phyloP scores from a whole-genome alignment of 2,329 filamentous ascomycete genomes.

The Ceratocystis cubensis region DNA sequence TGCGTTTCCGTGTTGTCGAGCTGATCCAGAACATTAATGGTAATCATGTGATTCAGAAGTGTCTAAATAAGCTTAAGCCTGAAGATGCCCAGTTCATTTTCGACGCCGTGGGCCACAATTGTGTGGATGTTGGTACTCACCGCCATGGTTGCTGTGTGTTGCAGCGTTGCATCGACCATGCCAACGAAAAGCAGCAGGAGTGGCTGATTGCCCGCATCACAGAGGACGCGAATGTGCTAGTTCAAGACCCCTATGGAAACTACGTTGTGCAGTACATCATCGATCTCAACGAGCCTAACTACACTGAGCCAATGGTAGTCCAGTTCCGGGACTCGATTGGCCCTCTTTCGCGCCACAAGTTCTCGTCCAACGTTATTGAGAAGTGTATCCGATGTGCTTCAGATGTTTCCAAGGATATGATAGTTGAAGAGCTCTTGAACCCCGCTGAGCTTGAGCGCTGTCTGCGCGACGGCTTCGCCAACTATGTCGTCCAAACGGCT shows the following conservation, averaged over 20 bases:
- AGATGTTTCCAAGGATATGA: slow-evolving; percentile 58
- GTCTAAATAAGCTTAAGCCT: slow-evolving; percentile 80
- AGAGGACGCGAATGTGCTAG: slow-evolving; percentile 70
- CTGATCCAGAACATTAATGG: slow-evolving; percentile 96
- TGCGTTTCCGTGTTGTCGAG: slow-evolving; percentile 74
- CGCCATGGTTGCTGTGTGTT: slow-evolving; percentile 96
- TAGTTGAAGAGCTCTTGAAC: slow-evolving; percentile 69
- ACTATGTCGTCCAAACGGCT: slow-evolving; percentile 96
- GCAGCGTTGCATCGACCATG: slow-evolving; percentile 96
- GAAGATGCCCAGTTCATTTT: slow-evolving; percentile 92
- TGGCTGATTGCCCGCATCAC: slow-evolving; percentile 82
- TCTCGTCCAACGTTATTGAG: slow-evolving; percentile 98
- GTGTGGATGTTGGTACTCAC: slow-evolving; percentile 85
- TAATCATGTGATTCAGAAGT: slow-evolving; percentile 99
- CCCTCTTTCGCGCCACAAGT: slow-evolving; percentile 82
- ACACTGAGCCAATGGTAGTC: slow-evolving; percentile 77
- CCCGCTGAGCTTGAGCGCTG: slow-evolving; percentile 73
- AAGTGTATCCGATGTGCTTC: slow-evolving; percentile 83
- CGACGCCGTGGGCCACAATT: slow-evolving; percentile 76
- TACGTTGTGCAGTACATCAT: slow-evolving; percentile 99
- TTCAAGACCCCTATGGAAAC: slow-evolving; percentile 96
- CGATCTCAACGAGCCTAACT: slow-evolving; percentile 74
- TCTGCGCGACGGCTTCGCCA: slow-evolving; percentile 84
- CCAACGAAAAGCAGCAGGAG: slow-evolving; percentile 75
- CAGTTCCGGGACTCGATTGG: slow-evolving; percentile 65